Conservation (phyloP, 805 yeast species). For the Wickerhamomyces strasburgensis region DNA sequence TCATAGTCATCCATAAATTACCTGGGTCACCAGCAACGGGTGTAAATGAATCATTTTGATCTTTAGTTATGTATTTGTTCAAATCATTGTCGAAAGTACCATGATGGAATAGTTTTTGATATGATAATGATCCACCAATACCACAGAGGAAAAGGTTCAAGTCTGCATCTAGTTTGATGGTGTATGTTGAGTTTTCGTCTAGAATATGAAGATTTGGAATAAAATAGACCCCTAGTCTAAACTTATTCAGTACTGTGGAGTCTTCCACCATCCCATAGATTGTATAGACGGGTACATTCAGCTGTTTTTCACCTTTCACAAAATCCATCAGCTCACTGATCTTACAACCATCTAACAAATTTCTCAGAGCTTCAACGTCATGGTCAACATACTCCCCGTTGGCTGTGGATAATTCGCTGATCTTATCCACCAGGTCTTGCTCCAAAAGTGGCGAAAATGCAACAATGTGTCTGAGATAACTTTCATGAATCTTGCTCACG, state of each 20-base stretch:
- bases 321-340: slow-evolving; percentile 51
- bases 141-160: slow-evolving; percentile 56
- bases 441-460: slow-evolving; percentile 59
- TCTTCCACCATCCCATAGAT: slow-evolving; percentile 78
- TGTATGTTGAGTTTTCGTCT: slow-evolving; percentile 50
- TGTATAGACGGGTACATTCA: slow-evolving; percentile 65
- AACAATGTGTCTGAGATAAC: slow-evolving; percentile 58
- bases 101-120: slow-evolving; percentile 63
- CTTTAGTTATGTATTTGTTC: slow-evolving; percentile 10
- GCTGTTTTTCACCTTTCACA: slow-evolving; percentile 36
- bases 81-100: slow-evolving; percentile 36
- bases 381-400: slow-evolving; percentile 38
- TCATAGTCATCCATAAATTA: slow-evolving; percentile 66
- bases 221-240: slow-evolving; percentile 46
- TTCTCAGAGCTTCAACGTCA: slow-evolving; percentile 30
- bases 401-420: slow-evolving; percentile 47
- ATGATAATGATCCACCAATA: slow-evolving; percentile 65
- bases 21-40: slow-evolving; percentile 63
- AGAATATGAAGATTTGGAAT: slow-evolving; percentile 57
- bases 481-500: slow-evolving; percentile 48
- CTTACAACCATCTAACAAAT: slow-evolving; percentile 29
- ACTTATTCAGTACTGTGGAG: slow-evolving; percentile 57
- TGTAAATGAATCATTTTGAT: slow-evolving; percentile 26
- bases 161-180: slow-evolving; percentile 33
- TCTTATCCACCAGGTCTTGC: slow-evolving; percentile 41